These are phyloP conservation scores for Penicillium sp. DNA, from an alignment of 2,329 filamentous ascomycete species.

Conservation along the genomic window DNA sequence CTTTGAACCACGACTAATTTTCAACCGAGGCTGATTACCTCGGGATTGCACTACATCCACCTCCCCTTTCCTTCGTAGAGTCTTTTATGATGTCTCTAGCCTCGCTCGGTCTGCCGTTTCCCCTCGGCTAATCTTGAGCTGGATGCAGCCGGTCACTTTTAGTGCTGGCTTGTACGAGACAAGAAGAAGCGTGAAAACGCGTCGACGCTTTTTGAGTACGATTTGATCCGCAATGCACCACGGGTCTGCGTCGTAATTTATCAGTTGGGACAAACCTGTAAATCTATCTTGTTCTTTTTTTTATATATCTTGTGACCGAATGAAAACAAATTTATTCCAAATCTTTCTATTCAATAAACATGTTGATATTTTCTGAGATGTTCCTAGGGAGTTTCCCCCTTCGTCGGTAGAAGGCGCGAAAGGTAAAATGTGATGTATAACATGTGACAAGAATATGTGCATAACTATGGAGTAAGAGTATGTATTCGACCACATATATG, in stretches of 20 bases:
- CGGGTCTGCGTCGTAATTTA: constrained; percentile 48
- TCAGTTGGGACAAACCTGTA: constrained; percentile 41
- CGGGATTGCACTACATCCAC: background rate
- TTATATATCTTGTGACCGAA: background rate
- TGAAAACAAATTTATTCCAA: background rate
- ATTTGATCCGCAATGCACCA: constrained; percentile 37
- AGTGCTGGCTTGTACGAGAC: constrained; percentile 46
- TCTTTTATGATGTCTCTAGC: constrained; percentile 43
- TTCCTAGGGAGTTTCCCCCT: too few species aligned
- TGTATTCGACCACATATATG: background rate
- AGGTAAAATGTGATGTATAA: background rate
- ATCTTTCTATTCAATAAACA: background rate
- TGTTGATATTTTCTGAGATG: background rate
- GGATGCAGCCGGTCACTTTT: constrained; percentile 34
- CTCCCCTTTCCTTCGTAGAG: background rate
- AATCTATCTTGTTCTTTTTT: background rate
- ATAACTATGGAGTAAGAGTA: too few species aligned
- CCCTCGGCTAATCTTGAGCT: constrained; percentile 43
- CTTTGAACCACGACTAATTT: constrained; percentile 8
- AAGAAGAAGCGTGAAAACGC: constrained; percentile 39
- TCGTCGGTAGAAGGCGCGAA: too few species aligned
- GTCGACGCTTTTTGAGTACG: constrained; percentile 55
- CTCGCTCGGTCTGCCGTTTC: constrained; percentile 50
- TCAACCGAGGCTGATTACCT: background rate
- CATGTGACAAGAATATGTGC: background rate